Evolutionary conservation across 2,329 filamentous ascomycete genomes (phyloP).

Genomic region (Macrophomina tecta): DNA sequence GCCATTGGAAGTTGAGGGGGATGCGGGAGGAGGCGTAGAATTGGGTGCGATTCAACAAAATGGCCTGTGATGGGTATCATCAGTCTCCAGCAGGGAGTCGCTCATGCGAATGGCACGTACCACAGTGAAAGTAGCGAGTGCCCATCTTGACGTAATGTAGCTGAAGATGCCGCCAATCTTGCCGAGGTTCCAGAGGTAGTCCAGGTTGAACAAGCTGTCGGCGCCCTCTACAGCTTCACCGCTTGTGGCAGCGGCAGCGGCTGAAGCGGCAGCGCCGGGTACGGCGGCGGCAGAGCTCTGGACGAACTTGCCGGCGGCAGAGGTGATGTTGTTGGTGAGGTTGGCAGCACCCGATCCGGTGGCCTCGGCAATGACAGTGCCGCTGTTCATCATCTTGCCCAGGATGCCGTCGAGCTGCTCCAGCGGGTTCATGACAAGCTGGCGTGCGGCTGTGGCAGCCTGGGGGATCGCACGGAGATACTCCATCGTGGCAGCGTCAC

Average conservation of each 20-base stretch:
- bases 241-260: conserved; percentile 40
- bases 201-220: conserved; percentile 47
- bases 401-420: conserved; percentile 26
- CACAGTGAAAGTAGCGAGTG: conserved; percentile 83
- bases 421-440: conserved; percentile 24
- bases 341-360: conserved; percentile 43
- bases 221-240: conserved; percentile 38
- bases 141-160: conserved; percentile 92
- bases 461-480: conserved; percentile 17
- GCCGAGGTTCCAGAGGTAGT: conserved; percentile 55
- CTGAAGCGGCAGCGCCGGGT: conserved; percentile 45
- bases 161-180: conserved; percentile 86
- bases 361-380: conserved; percentile 65
- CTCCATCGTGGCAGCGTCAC: conserved; percentile 11
- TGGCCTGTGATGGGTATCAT: conserved; percentile 58
- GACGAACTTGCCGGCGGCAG: conserved; percentile 49
- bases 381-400: conserved; percentile 45
- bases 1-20: conserved; percentile 76
- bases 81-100: not conserved
- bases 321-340: conserved; percentile 48
- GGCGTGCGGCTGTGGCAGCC: conserved; percentile 26
- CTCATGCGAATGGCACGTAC: conserved; percentile 46
- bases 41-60: conserved; percentile 87
- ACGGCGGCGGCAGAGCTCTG: conserved; percentile 53
- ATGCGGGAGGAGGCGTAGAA: conserved; percentile 91